A percentile compares a stretch with the other conserved stretches of the same genome.
Evolutionary conservation across 176 grass and related monocot genomes (phyloP).

Genomic region (Tillandsia fasciculata): DNA sequence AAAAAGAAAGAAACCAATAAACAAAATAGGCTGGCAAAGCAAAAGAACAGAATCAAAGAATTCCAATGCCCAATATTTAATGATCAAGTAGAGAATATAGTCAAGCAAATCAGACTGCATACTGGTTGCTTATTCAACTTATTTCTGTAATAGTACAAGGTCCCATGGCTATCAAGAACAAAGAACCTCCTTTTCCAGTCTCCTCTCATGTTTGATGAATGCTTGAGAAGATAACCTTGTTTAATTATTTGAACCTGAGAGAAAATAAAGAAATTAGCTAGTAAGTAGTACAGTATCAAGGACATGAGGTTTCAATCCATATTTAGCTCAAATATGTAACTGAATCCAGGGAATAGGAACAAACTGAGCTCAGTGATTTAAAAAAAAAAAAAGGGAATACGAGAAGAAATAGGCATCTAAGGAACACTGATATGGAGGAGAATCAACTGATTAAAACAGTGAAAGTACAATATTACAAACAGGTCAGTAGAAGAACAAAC

Average conservation of each 20-base stretch:
- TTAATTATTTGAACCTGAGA: slow-evolving; percentile 97
- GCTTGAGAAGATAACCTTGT: slow-evolving; percentile 93
- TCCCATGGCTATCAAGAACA: slow-evolving; percentile 87
- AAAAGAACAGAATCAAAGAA: background rate
- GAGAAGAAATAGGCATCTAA: background rate
- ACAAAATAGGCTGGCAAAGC: background rate
- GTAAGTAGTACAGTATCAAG: background rate
- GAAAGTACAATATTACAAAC: background rate
- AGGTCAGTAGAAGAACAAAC: background rate
- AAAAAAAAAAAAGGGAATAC: slow-evolving; percentile 14
- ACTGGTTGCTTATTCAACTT: slow-evolving; percentile 77
- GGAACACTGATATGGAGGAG: background rate
- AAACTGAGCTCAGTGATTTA: slow-evolving; percentile 5
- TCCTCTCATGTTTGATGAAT: slow-evolving; percentile 61
- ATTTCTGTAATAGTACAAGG: slow-evolving; percentile 77
- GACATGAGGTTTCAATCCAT: background rate
- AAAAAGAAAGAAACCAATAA: background rate
- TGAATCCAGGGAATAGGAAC: background rate
- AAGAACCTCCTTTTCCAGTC: slow-evolving; percentile 97
- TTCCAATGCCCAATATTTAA: background rate
- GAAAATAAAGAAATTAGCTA: slow-evolving; percentile 7
- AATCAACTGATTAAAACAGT: background rate
- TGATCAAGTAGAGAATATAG: background rate
- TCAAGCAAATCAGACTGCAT: slow-evolving; percentile 32
- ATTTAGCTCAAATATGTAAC: background rate